Percentiles rank a stretch among this genome's conserved stretches.
phyloP scores from a whole-genome alignment of 352 stramenopile genomes.

The Hyaloperonospora arabidopsidis region DNA sequence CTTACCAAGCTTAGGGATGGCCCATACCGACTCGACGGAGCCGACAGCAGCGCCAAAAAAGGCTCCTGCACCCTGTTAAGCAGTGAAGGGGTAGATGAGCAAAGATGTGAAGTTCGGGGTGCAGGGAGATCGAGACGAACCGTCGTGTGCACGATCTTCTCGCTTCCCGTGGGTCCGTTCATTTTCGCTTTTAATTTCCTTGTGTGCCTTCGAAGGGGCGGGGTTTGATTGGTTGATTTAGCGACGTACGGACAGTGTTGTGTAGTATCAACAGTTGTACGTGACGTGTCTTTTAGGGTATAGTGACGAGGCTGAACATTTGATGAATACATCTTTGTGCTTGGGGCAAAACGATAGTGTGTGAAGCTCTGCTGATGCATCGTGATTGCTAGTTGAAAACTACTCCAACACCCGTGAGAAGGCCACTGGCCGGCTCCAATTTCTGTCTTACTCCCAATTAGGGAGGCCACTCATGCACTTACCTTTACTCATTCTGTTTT shows the following conservation, averaged over 20 bases:
- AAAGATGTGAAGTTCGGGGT: too few relatives aligned
- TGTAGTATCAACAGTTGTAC: slow-evolving; percentile 11
- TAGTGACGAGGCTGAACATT: background rate
- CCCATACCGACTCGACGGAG: slow-evolving; percentile 80
- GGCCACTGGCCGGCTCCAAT: slow-evolving; percentile 87
- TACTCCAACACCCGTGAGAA: slow-evolving; percentile 88
- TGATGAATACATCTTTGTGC: slow-evolving; percentile 67
- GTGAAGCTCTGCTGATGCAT: slow-evolving; percentile 91
- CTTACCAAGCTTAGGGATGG: slow-evolving; percentile 83
- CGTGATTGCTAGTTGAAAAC: slow-evolving; percentile 94
- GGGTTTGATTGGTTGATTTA: background rate
- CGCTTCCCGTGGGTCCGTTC: slow-evolving; percentile 49
- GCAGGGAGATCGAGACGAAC: too few relatives aligned
- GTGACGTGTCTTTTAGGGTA: slow-evolving; percentile 6
- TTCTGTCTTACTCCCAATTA: slow-evolving; percentile 80
- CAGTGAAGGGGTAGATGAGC: too few relatives aligned
- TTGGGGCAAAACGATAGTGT: slow-evolving; percentile 90
- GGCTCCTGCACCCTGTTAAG: slow-evolving; percentile 51
- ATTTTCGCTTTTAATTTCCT: slow-evolving; percentile 32
- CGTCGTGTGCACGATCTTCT: slow-evolving; percentile 77
- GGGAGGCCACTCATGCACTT: slow-evolving; percentile 29
- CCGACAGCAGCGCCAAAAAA: slow-evolving; percentile 71
- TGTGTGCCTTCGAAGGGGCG: slow-evolving; percentile 18
- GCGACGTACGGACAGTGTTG: background rate
- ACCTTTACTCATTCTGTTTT: too few relatives aligned